phyloP scores from a whole-genome alignment of 768 basidiomycete species.

The Rhodotorula paludigena region DNA sequence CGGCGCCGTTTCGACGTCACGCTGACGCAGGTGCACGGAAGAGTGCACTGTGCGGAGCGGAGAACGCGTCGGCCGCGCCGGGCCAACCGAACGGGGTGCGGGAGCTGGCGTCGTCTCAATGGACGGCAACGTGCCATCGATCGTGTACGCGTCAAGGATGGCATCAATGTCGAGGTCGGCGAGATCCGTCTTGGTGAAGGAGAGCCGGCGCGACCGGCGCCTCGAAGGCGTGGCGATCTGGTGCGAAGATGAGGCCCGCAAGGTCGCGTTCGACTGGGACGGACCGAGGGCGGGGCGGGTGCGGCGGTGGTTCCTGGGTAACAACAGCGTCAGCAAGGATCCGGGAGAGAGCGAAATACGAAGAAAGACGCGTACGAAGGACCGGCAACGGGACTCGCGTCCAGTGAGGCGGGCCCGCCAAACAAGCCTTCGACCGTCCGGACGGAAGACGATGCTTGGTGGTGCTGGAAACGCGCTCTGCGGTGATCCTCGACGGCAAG shows the following conservation, averaged over 20 bases:
- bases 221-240: too few relatives aligned
- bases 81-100: too few relatives aligned
- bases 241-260: too few relatives aligned
- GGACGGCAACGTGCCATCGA: background rate
- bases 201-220: constrained; percentile 8
- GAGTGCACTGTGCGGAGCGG: background rate
- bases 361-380: background rate
- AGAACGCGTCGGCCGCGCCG: background rate
- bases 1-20: background rate
- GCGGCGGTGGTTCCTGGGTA: background rate
- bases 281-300: background rate
- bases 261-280: constrained; percentile 1
- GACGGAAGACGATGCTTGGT: too few relatives aligned
- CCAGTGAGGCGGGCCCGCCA: too few relatives aligned
- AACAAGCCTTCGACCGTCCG: too few relatives aligned
- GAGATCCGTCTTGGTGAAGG: constrained; percentile 23
- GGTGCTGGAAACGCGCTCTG: too few relatives aligned
- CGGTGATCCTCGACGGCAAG: background rate
- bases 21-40: background rate
- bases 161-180: constrained; percentile 34
- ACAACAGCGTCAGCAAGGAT: background rate
- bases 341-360: background rate
- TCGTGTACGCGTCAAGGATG: constrained; percentile 25
- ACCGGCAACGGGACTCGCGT: background rate
- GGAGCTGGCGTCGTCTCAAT: background rate